A percentile compares a stretch with the other conserved stretches of the same genome.
phyloP scores from a whole-genome alignment of 139 green algal species.

The Picochlorum costavermella region DNA sequence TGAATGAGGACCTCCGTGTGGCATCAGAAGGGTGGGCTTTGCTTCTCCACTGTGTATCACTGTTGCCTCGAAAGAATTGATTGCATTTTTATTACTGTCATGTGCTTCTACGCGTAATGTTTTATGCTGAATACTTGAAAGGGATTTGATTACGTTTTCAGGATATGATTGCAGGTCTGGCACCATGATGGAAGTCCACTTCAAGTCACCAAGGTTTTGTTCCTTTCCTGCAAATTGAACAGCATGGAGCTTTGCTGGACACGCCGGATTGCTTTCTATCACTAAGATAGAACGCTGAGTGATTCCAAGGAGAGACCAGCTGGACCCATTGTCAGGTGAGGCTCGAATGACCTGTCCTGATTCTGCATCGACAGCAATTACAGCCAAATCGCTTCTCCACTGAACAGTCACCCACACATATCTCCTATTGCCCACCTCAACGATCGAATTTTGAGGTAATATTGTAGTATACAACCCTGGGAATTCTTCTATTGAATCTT shows the following conservation, averaged over 20 bases:
- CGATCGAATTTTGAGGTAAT: neutral
- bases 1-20: constrained; percentile 83
- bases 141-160: constrained; percentile 15
- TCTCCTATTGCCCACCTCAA: neutral
- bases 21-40: constrained; percentile 54
- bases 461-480: constrained; percentile 44
- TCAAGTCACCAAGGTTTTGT: neutral
- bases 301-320: constrained; percentile 30
- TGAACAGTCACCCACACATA: constrained; percentile 41
- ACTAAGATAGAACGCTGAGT: constrained; percentile 24
- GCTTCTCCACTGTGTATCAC: neutral
- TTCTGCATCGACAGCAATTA: constrained; percentile 49
- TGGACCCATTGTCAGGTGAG: constrained; percentile 24
- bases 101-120: constrained; percentile 15
- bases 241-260: constrained; percentile 33
- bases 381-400: constrained; percentile 51
- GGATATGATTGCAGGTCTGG: constrained; percentile 11
- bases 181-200: constrained; percentile 28
- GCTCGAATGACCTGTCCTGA: constrained; percentile 24
- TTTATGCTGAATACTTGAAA: constrained; percentile 14
- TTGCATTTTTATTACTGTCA: constrained; percentile 11
- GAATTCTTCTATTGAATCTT: constrained; percentile 16
- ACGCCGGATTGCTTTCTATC: constrained; percentile 14
- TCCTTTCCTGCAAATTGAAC: constrained; percentile 4
- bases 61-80: constrained; percentile 36